A percentile compares a stretch with the other conserved stretches of the same genome.
Conservation (phyloP, 805 yeast genomes). For the Wickerhamomyces bovis region DNA sequence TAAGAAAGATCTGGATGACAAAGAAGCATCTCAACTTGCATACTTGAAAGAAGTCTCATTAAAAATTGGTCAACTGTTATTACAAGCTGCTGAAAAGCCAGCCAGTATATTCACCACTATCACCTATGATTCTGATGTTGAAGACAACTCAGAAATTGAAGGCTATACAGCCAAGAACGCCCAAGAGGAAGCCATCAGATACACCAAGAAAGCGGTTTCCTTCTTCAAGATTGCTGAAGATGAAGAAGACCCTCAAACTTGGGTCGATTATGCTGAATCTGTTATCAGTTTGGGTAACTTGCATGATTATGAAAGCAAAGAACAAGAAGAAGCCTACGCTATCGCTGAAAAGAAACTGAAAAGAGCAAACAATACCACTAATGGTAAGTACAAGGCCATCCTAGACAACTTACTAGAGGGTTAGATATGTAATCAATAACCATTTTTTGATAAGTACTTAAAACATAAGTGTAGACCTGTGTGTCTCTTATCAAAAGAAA, state of each 20-base stretch:
- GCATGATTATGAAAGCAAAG: slow-evolving; percentile 53
- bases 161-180: slow-evolving; percentile 33
- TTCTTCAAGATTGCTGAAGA: slow-evolving; percentile 55
- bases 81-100: slow-evolving; percentile 62
- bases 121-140: slow-evolving; percentile 50
- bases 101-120: slow-evolving; percentile 47
- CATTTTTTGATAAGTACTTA: not conserved
- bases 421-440: not conserved
- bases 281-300: slow-evolving; percentile 74
- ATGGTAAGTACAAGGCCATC: slow-evolving; percentile 65
- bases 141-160: slow-evolving; percentile 23
- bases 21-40: slow-evolving; percentile 14
- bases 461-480: not conserved
- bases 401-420: slow-evolving; percentile 43
- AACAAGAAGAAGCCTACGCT: slow-evolving; percentile 60
- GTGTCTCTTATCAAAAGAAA: slow-evolving; percentile 2
- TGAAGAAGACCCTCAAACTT: slow-evolving; percentile 69
- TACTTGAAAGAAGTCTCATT: slow-evolving; percentile 38
- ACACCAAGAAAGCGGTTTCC: slow-evolving; percentile 48
- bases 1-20: slow-evolving; percentile 9
- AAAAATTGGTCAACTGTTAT: slow-evolving; percentile 54
- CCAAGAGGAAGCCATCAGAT: slow-evolving; percentile 40
- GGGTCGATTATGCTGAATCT: slow-evolving; percentile 86
- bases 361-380: slow-evolving; percentile 74
- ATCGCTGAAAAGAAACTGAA: slow-evolving; percentile 64